Conservation (phyloP, 441 rosid species). For the Macaranga tanarius region DNA sequence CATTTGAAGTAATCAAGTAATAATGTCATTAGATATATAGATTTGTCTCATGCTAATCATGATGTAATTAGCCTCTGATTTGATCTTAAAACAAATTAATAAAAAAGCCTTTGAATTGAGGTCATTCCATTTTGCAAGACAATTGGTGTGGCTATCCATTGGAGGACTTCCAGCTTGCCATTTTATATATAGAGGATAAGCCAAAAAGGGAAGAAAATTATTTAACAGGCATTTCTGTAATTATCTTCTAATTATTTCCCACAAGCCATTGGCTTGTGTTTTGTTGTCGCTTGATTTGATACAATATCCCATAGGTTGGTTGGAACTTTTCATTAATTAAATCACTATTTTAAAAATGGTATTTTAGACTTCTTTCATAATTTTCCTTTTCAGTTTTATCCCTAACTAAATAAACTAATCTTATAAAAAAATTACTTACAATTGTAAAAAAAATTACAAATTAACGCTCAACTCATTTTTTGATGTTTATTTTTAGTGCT, state of each 20-base stretch:
- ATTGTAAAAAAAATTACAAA: too few relatives aligned
- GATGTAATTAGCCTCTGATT: conserved; percentile 3
- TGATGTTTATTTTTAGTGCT: too few relatives aligned
- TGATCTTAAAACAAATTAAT: neutral
- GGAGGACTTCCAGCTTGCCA: neutral
- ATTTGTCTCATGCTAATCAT: neutral
- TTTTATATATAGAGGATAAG: neutral
- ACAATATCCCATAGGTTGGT: neutral
- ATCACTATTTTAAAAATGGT: neutral
- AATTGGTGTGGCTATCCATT: neutral
- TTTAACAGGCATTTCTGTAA: neutral
- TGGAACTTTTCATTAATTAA: too few relatives aligned
- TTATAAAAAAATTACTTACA: too few relatives aligned
- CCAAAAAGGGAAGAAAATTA: neutral
- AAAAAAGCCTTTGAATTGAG: neutral
- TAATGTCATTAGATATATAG: neutral
- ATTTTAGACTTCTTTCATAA: neutral
- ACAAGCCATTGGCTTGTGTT: neutral
- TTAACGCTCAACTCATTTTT: too few relatives aligned
- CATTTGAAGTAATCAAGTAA: neutral
- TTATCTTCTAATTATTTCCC: neutral
- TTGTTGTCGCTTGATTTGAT: conserved; percentile 10
- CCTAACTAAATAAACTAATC: too few relatives aligned
- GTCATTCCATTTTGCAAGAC: neutral
- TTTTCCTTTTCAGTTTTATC: too few relatives aligned